Evolutionary conservation across 345 rosid species (phyloP), one percentile per base, ranked within the genome.

Genomic region (Raphanus raphanistrum): DNA sequence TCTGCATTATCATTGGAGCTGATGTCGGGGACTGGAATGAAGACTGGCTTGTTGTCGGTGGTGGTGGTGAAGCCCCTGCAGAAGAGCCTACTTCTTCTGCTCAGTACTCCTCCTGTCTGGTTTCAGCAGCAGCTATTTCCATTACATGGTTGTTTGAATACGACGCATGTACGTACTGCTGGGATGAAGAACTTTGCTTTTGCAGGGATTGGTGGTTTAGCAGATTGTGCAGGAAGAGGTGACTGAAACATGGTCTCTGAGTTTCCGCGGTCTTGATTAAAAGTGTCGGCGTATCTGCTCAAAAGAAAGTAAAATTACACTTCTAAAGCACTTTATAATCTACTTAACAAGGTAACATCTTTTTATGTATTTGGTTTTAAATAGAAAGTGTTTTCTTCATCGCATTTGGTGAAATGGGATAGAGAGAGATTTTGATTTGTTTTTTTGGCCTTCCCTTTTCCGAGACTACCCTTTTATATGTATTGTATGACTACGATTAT

Each of bases 161-260:
- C 57, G 81, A 54, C 85, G 87, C 54, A 54, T 88, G 43, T 69
- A 27, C n/a, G n/a, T n/a, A 70, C 62, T 29, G 89, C 43, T 2
- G 99, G 99, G 52, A 96, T 84, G 77, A 96, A 93, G 78, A 96
- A 91, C 63, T 91, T 96, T 2, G 94, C 87, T 78, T 87, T 90
- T 59, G 92, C 82, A 66, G 89, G 81, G 21, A 78, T 83, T 21
- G 88, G 85, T 32, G 95, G 91, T 88, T 89, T 94, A 65, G 84
- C 87, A 15, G 91, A 76, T 69, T 93, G 88, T 63, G 79, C 74
- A 32, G 90, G 60, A 11, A 93, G n/a, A n/a, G n/a, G 90, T 58
- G 98, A 88, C 77, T 87, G 92, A 83, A 86, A 93, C 69, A 70
- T 75, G 9, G 48, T 66, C 86, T 88, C 84, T 76, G 92, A 75